phyloP scores from a whole-genome alignment of 1,139 yeast species.

The Yamadazyma sp. region DNA sequence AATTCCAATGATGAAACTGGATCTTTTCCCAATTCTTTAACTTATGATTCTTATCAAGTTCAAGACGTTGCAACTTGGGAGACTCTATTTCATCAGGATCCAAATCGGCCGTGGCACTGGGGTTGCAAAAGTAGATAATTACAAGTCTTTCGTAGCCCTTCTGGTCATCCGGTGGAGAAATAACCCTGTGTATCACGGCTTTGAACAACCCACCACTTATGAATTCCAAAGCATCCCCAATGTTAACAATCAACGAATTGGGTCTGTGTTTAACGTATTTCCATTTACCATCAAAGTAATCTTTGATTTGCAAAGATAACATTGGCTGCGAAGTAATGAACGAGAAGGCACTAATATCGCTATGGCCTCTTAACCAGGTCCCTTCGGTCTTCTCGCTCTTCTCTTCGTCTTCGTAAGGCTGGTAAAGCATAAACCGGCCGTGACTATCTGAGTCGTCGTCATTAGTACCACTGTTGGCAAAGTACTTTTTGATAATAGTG shows the following conservation, averaged over 20 bases:
- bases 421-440: slow-evolving; percentile 44
- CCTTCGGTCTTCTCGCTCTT: slow-evolving; percentile 23
- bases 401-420: slow-evolving; percentile 26
- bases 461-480: slow-evolving; percentile 29
- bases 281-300: slow-evolving; percentile 48
- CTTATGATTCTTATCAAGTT: slow-evolving; percentile 19
- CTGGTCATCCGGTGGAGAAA: slow-evolving; percentile 48
- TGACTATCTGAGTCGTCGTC: slow-evolving; percentile 30
- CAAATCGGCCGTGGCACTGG: slow-evolving; percentile 27
- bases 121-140: slow-evolving; percentile 45
- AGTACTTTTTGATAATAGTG: slow-evolving; percentile 30
- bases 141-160: slow-evolving; percentile 36
- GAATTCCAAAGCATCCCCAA: slow-evolving; percentile 51
- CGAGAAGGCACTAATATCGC: slow-evolving; percentile 49
- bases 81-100: slow-evolving; percentile 38
- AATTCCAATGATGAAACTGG: slow-evolving; percentile 35
- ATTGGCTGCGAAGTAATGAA: slow-evolving; percentile 52
- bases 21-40: slow-evolving; percentile 34
- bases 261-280: slow-evolving; percentile 47
- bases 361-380: slow-evolving; percentile 52
- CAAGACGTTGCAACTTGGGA: slow-evolving; percentile 28
- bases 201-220: slow-evolving; percentile 51
- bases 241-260: slow-evolving; percentile 45
- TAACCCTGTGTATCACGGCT: slow-evolving; percentile 47
- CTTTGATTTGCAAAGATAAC: slow-evolving; percentile 49